Evolutionary conservation across 495 filamentous ascomycete species (phyloP).

Genomic region (Tirmania nivea): DNA sequence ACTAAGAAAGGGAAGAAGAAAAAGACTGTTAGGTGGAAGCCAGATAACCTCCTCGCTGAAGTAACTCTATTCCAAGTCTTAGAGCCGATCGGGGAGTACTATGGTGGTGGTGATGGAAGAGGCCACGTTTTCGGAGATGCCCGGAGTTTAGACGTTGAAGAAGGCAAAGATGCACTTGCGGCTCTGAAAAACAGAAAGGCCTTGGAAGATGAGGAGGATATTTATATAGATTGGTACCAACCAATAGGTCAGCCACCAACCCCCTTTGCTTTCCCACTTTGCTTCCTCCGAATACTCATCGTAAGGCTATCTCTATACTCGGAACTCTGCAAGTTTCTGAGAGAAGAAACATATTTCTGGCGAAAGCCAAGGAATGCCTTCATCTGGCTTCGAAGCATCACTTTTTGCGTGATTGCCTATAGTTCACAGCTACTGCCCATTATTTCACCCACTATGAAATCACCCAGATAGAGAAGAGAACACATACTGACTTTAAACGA

Average conservation of each 20-base stretch:
- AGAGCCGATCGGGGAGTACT: constrained; percentile 20
- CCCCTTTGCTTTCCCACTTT: background rate
- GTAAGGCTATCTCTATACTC: too few relatives aligned
- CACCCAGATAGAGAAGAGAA: background rate
- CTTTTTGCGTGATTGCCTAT: too few relatives aligned
- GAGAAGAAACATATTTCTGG: too few relatives aligned
- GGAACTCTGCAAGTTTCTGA: too few relatives aligned
- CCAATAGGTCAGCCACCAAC: constrained; percentile 9
- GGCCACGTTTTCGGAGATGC: constrained; percentile 18
- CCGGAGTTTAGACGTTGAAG: constrained; percentile 16
- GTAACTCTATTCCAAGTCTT: constrained; percentile 18
- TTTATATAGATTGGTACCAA: constrained; percentile 17
- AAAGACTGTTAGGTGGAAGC: constrained; percentile 20
- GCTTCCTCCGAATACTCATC: too few relatives aligned
- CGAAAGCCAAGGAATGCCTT: too few relatives aligned
- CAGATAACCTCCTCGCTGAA: constrained; percentile 16
- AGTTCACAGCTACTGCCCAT: too few relatives aligned
- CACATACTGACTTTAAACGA: background rate
- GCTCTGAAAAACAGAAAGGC: constrained; percentile 19
- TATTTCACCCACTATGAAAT: too few relatives aligned
- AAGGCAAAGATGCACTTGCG: constrained; percentile 17
- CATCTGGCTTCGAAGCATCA: too few relatives aligned
- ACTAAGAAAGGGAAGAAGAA: constrained; percentile 21
- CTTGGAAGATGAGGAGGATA: constrained; percentile 19
- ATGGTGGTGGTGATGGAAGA: constrained; percentile 17